These are phyloP conservation scores for Candida vartiovaarae DNA, from an alignment of 805 yeast genomes.

Conservation along the genomic window DNA sequence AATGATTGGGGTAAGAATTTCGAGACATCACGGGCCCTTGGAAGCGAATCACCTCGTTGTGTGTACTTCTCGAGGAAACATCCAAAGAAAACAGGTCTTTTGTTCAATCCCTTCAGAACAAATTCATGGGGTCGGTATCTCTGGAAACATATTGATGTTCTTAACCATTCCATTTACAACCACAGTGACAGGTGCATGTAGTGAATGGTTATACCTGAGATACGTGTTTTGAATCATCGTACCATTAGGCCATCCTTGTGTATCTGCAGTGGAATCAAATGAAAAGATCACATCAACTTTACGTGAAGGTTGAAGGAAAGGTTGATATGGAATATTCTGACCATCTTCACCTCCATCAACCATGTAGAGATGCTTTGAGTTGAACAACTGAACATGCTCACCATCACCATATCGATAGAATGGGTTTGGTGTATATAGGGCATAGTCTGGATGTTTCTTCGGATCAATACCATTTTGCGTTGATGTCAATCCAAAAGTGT, in stretches of 20 bases:
- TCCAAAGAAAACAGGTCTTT: constrained; percentile 75
- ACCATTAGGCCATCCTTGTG: constrained; percentile 52
- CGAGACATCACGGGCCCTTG: constrained; percentile 7
- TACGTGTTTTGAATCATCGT: constrained; percentile 35
- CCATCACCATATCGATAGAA: constrained; percentile 32
- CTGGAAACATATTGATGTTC: constrained; percentile 47
- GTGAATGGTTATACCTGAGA: constrained; percentile 16
- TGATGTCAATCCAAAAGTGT: constrained; percentile 37
- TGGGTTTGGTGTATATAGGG: constrained; percentile 56
- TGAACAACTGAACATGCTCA: constrained; percentile 15
- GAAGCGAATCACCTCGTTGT: constrained; percentile 6
- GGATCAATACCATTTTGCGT: constrained; percentile 27
- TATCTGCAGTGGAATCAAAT: constrained; percentile 49
- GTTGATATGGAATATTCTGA: constrained; percentile 64
- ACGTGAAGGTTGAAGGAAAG: constrained; percentile 57
- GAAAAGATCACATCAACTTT: constrained; percentile 59
- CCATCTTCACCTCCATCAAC: constrained; percentile 80
- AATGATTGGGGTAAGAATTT: constrained; percentile 44
- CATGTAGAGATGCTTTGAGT: constrained; percentile 32
- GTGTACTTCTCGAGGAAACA: constrained; percentile 33
- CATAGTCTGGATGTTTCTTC: constrained; percentile 47
- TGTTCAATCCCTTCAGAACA: constrained; percentile 39
- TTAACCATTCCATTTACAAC: constrained; percentile 29
- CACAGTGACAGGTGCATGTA: constrained; percentile 24
- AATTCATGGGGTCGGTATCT: constrained; percentile 54